Evolutionary conservation across 768 basidiomycete genomes (phyloP).

Genomic region (Tephrocybe sp.): DNA sequence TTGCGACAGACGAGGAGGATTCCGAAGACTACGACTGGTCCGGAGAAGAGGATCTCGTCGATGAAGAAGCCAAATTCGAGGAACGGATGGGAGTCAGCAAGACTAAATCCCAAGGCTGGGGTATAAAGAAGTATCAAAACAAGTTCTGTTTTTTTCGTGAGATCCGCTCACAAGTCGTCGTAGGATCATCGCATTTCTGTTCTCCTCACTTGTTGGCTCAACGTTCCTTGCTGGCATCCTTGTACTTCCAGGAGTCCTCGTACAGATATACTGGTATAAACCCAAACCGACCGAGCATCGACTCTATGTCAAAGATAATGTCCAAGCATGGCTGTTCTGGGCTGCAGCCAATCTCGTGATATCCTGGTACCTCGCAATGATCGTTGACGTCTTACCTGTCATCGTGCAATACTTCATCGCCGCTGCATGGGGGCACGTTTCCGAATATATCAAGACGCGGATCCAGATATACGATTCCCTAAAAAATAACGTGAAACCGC

Average conservation of each 20-base stretch:
- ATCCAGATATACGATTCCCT: slow-evolving; percentile 71
- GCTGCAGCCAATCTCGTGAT: slow-evolving; percentile 74
- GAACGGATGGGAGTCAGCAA: slow-evolving; percentile 53
- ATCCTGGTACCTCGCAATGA: slow-evolving; percentile 77
- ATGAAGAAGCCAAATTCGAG: slow-evolving; percentile 68
- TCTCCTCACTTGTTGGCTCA: slow-evolving; percentile 75
- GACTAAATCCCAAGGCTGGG: slow-evolving; percentile 46
- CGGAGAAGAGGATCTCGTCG: slow-evolving; percentile 72
- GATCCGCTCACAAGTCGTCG: background rate
- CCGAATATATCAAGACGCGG: slow-evolving; percentile 62
- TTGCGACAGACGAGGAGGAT: slow-evolving; percentile 58
- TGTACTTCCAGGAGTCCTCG: slow-evolving; percentile 57
- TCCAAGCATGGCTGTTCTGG: slow-evolving; percentile 83
- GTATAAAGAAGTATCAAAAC: slow-evolving; percentile 48
- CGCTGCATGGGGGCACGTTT: slow-evolving; percentile 73
- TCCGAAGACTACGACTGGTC: slow-evolving; percentile 75
- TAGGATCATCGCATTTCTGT: slow-evolving; percentile 61
- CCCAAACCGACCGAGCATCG: slow-evolving; percentile 56
- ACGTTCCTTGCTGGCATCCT: slow-evolving; percentile 62
- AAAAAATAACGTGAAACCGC: slow-evolving; percentile 69
- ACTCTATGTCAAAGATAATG: slow-evolving; percentile 60
- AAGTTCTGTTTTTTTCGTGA: background rate
- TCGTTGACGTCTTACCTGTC: slow-evolving; percentile 67
- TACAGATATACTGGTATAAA: slow-evolving; percentile 73
- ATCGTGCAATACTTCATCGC: slow-evolving; percentile 52